Evolutionary conservation across 2,329 filamentous ascomycete genomes (phyloP), one percentile per base, ranked within the genome.

Genomic region (Botrytis porri): DNA sequence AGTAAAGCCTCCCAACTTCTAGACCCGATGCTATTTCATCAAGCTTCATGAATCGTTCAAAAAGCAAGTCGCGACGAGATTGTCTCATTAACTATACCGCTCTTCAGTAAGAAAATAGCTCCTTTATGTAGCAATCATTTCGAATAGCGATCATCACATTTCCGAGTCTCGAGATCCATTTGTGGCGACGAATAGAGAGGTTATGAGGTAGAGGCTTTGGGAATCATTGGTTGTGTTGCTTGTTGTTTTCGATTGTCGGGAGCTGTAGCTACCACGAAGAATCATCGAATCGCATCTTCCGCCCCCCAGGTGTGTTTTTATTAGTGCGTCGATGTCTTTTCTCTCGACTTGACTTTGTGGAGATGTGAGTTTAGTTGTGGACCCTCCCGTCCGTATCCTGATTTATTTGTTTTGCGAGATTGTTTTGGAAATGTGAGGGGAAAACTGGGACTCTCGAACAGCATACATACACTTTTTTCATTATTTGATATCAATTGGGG

Each of bases 21-120:
- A 54, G 32, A 54, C n/a, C 18, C 9, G 16, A 41, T 6, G 61
- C 37, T 18, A 20, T 12, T 63, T 32, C 39, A 10, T 16, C 4
- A 41, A 29, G 64, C 64, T 54, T 29, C 45, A 22, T 22, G 9
- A 1, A 54, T 37, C n/a, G 5, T 29, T 16, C 14, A 18, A 29
- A n/a, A 29, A 54, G 45, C 29, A 54, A 57, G 37, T 32, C 35
- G 39, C 61, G 39, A 7, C 48, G 16, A 41, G 35, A 32, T 29
- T 67, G 48, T 57, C 35, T 67, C 48, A 67, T 41, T 39, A 16
- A 29, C 43, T 37, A 66, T 65, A 20, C 64, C 64, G 29, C 64
- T 16, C 20, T 64, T 45, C 62, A 14, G 39, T 6, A 35, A 64
- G 41, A 10, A 32, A 22, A 57, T 25, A 32, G 64, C 35, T 25